These are phyloP conservation scores for Aspergillus panamensis DNA, from an alignment of 495 filamentous ascomycete genomes.

Conservation along the genomic window DNA sequence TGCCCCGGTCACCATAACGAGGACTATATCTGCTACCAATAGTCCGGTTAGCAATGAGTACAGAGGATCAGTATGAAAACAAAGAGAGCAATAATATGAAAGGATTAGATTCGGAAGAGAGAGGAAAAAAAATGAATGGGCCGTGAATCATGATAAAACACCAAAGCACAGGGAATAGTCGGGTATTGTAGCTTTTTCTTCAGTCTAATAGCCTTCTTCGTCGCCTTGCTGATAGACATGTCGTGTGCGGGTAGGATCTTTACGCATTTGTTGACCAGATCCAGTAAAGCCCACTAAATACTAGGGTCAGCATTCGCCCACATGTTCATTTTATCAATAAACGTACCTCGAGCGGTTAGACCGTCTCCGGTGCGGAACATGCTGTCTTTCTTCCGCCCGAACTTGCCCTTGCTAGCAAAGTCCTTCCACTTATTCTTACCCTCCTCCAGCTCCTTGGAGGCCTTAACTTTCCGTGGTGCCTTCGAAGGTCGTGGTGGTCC, in stretches of 20 bases:
- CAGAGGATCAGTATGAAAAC: conserved; percentile 6
- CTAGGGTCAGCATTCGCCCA: not conserved
- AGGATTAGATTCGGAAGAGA: conserved; percentile 5
- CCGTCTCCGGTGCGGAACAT: conserved; percentile 95
- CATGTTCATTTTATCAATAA: not conserved
- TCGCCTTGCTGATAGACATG: conserved; percentile 83
- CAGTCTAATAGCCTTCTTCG: conserved; percentile 55
- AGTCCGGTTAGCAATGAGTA: conserved; percentile 16
- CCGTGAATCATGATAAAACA: conserved; percentile 7
- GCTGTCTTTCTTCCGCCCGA: conserved; percentile 90
- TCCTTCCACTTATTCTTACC: conserved; percentile 94
- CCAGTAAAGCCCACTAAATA: conserved; percentile 86
- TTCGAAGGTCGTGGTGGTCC: conserved; percentile 63
- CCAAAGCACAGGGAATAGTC: not conserved
- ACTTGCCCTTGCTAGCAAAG: conserved; percentile 76
- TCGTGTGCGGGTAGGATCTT: conserved; percentile 75
- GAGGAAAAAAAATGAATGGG: conserved; percentile 3
- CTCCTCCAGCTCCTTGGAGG: conserved; percentile 81
- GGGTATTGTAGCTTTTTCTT: not conserved
- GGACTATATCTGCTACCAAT: conserved; percentile 17
- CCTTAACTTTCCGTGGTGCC: conserved; percentile 78
- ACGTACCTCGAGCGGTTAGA: conserved; percentile 75
- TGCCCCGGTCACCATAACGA: conserved; percentile 10
- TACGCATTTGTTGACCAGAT: conserved; percentile 90
- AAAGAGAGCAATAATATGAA: conserved; percentile 5